Evolutionary conservation across 805 yeast species (phyloP).

Genomic region (Saccharomycopsis oosterbeekiorum): DNA sequence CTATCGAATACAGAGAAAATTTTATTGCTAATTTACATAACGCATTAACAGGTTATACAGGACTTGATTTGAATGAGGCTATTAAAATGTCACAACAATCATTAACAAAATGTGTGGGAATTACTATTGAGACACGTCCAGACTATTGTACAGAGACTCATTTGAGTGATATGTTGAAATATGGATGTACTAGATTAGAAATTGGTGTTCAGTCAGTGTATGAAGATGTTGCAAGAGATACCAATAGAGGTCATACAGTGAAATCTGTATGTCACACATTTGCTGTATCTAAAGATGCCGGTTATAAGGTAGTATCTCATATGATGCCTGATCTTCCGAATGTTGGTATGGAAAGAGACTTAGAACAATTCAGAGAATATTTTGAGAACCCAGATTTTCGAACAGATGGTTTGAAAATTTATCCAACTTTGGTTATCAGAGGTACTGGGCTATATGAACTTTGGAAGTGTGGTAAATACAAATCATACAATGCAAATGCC

Average conservation of each 20-base stretch:
- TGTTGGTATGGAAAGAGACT: slow-evolving; percentile 96
- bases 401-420: slow-evolving; percentile 91
- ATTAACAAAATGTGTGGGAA: slow-evolving; percentile 94
- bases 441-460: slow-evolving; percentile 96
- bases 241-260: slow-evolving; percentile 97
- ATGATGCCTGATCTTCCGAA: slow-evolving; percentile 99
- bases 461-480: slow-evolving; percentile 93
- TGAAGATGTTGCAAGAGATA: slow-evolving; percentile 97
- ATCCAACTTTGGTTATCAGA: slow-evolving; percentile 92
- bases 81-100: slow-evolving; percentile 87
- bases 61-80: slow-evolving; percentile 82
- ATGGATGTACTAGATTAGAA: slow-evolving; percentile 94
- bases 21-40: slow-evolving; percentile 88
- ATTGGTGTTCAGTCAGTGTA: slow-evolving; percentile 96
- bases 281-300: slow-evolving; percentile 94
- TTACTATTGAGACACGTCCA: slow-evolving; percentile 96
- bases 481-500: slow-evolving; percentile 90
- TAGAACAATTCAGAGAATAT: slow-evolving; percentile 92
- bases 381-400: slow-evolving; percentile 95
- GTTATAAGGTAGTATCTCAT: slow-evolving; percentile 94
- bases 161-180: slow-evolving; percentile 86
- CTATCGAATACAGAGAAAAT: slow-evolving; percentile 78
- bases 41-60: slow-evolving; percentile 88
- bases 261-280: slow-evolving; percentile 93
- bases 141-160: slow-evolving; percentile 97